phyloP scores from a whole-genome alignment of 164 flowering plant genomes.

The Cinnamomum chago region DNA sequence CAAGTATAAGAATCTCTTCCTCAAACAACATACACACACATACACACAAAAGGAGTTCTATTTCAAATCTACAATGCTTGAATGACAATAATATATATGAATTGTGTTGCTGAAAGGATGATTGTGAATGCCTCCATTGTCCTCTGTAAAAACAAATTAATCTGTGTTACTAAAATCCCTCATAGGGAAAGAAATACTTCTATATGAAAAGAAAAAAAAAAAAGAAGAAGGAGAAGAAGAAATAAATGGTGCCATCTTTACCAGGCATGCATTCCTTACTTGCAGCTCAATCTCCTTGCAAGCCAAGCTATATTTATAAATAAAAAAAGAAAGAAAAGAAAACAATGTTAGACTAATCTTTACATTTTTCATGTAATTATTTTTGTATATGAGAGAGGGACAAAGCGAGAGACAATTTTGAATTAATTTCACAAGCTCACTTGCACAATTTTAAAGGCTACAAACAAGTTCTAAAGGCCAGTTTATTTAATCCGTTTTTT shows the following conservation, averaged over 20 bases:
- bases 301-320: slow-evolving; percentile 56
- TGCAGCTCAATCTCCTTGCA: slow-evolving; percentile 71
- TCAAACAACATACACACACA: no score
- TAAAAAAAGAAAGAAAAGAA: not conserved
- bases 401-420: no score
- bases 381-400: no score
- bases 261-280: slow-evolving; percentile 64
- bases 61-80: slow-evolving; percentile 18
- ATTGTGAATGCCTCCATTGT: slow-evolving; percentile 92
- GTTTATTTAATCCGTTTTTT: no score
- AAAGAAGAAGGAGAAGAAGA: not conserved
- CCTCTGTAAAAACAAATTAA: slow-evolving; percentile 41
- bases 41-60: no score
- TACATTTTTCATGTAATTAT: no score
- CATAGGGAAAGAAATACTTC: not conserved
- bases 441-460: no score
- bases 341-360: not conserved
- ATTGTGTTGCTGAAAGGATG: slow-evolving; percentile 77
- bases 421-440: no score
- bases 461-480: no score
- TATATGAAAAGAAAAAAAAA: not conserved
- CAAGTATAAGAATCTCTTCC: no score
- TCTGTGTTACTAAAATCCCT: not conserved
- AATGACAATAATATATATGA: slow-evolving; percentile 58
- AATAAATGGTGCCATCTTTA: slow-evolving; percentile 18